Evolutionary conservation across 305 asterid species (phyloP).

Genomic region (Rubia occidens): DNA sequence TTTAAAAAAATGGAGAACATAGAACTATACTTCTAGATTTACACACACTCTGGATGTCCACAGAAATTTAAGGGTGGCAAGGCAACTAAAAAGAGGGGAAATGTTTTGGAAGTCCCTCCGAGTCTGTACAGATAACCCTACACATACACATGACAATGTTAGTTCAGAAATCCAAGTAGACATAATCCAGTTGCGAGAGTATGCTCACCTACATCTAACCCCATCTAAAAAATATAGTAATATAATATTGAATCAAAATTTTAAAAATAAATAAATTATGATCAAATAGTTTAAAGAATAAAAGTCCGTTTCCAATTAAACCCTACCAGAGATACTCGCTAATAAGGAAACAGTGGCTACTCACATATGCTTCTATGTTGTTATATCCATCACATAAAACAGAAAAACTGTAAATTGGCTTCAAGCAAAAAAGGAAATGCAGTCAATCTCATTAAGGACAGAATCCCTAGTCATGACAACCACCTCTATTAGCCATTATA

Average conservation of each 20-base stretch:
- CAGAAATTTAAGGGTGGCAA: neutral
- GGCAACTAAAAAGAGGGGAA: no score
- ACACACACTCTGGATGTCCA: neutral
- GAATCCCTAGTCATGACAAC: neutral
- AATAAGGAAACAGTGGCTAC: neutral
- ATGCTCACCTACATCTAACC: slow-evolving; percentile 1
- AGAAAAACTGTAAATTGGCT: neutral
- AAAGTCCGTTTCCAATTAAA: neutral
- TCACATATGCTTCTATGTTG: neutral
- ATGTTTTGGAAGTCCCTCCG: no score
- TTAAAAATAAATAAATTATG: neutral
- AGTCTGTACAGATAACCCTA: no score
- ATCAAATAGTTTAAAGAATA: neutral
- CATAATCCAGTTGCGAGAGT: neutral
- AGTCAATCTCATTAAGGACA: neutral
- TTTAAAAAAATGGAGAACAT: neutral
- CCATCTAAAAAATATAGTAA: neutral
- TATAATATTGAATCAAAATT: neutral
- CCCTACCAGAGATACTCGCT: neutral
- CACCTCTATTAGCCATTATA: neutral
- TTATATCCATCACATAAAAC: neutral
- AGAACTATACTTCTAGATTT: neutral
- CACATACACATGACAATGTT: neutral
- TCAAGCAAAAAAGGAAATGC: neutral
- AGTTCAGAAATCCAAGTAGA: no score